Conservation (phyloP, 129 eudicot genomes). For the Escallonia herrerae region DNA sequence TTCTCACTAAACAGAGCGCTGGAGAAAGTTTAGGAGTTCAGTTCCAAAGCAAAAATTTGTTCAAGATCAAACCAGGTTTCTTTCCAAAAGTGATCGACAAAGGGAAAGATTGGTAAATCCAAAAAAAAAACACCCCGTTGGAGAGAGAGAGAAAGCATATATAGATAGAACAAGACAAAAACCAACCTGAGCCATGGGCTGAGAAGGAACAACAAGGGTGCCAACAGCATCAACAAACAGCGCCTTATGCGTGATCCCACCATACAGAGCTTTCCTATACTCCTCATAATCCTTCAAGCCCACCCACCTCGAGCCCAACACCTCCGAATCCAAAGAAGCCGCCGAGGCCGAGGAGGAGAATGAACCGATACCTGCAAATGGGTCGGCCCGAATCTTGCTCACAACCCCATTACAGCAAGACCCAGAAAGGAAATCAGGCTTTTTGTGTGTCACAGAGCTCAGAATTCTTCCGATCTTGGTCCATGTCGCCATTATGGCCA, state of each 20-base stretch:
- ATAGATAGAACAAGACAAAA: not conserved
- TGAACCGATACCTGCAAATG: constrained; percentile 17
- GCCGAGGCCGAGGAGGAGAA: constrained; percentile 25
- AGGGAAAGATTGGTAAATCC: no score
- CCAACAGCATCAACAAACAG: constrained; percentile 97
- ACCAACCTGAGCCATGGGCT: constrained; percentile 93
- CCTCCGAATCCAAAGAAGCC: constrained; percentile 25
- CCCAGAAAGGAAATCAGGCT: not conserved
- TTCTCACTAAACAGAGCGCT: no score
- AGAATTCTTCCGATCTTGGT: constrained; percentile 14
- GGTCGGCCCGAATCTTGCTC: constrained; percentile 11
- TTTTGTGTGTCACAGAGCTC: constrained; percentile 7
- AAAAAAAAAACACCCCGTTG: not conserved
- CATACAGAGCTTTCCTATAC: constrained; percentile 71
- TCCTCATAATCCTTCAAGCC: constrained; percentile 65
- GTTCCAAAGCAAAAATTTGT: not conserved
- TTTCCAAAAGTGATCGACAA: not conserved
- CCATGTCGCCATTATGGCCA: constrained; percentile 9
- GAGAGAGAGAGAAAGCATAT: not conserved
- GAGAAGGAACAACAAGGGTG: constrained; percentile 91
- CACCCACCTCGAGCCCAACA: constrained; percentile 28
- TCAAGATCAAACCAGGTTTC: not conserved
- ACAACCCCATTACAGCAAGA: constrained; percentile 6
- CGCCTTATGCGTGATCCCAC: constrained; percentile 92
- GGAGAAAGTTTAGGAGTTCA: no score